Evolutionary conservation across 345 rosid species (phyloP), one percentile per base, ranked within the genome.

Genomic region (Hypericum androsaemum): DNA sequence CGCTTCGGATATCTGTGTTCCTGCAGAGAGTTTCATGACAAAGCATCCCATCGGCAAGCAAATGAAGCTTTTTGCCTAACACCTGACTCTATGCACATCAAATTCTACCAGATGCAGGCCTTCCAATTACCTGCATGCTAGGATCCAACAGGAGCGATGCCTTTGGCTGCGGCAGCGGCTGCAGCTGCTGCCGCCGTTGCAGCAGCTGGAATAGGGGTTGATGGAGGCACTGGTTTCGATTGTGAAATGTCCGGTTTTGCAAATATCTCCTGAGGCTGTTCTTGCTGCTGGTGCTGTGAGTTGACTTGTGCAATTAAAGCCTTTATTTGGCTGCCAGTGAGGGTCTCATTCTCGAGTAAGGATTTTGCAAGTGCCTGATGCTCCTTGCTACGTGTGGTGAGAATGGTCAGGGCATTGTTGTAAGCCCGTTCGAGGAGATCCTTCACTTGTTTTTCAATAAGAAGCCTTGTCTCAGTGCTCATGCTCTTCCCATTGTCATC

Each of bases 391-490:
- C 71, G 79, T 39, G 77, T 80, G 7, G 81, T 85, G 32, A 92
- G 95, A 43, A 92, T 88, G 32, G 56, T 74, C 63, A 83, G 85
- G 4, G 98, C 97, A 22, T 92, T 92, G 72, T 81, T 74, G 61
- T 85, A 88, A 52, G 97, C 97, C 72, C 72, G 78, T 46, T 88
- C 97, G 57, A 88, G 58, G 12, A 81, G 66, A 45, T 44, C 8
- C 63, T 63, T 83, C 71, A 92, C 95, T 66, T 92, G 97, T 14
- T 83, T 71, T 75, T 92, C 97, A 7, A 92, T 81, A 51, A 88
- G 83, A 60, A 85, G 90, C 72, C 95, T 78, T 8, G 97, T 88
- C 67, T 85, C 97, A 0, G 90, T 88, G 75, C 99, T 92, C 98
- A 92, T 85, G 71, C 95, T 92, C 72, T 67, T 83, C n/a, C 97